Evolutionary conservation across 148 eudicot genomes (phyloP).

Genomic region (Cornus florida): DNA sequence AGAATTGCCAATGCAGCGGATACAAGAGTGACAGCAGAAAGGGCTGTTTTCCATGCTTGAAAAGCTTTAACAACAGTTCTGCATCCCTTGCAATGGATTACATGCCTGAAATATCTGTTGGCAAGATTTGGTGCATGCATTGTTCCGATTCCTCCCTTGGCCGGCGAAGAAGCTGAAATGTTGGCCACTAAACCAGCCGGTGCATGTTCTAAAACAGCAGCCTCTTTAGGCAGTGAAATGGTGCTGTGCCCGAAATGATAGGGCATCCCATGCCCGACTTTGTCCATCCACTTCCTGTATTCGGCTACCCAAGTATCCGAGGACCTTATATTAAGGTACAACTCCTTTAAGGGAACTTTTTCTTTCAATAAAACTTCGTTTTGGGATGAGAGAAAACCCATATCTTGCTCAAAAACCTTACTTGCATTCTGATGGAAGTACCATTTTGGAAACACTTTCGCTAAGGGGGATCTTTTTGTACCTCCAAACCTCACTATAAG

Average conservation of each 20-base stretch:
- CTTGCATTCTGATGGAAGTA: constrained; percentile 90
- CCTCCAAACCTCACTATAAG: constrained; percentile 85
- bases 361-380: constrained; percentile 80
- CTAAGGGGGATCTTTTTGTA: constrained; percentile 55
- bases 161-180: constrained; percentile 77
- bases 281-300: constrained; percentile 98
- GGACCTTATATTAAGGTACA: constrained; percentile 75
- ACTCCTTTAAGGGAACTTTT: constrained; percentile 71
- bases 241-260: constrained; percentile 89
- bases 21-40: constrained; percentile 53
- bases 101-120: constrained; percentile 82
- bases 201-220: constrained; percentile 94
- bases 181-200: constrained; percentile 90
- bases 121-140: constrained; percentile 77
- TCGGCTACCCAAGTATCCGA: constrained; percentile 97
- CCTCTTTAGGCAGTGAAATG: constrained; percentile 55
- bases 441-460: constrained; percentile 75
- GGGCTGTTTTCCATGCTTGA: constrained; percentile 62
- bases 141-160: constrained; percentile 80
- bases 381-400: constrained; percentile 95
- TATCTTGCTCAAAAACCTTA: constrained; percentile 96
- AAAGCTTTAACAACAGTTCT: constrained; percentile 56
- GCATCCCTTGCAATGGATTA: constrained; percentile 87
- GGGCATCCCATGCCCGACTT: constrained; percentile 99
- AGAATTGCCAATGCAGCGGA: constrained; percentile 71